phyloP scores from a whole-genome alignment of 352 stramenopile species.

The Nothophytophthora sp. region DNA sequence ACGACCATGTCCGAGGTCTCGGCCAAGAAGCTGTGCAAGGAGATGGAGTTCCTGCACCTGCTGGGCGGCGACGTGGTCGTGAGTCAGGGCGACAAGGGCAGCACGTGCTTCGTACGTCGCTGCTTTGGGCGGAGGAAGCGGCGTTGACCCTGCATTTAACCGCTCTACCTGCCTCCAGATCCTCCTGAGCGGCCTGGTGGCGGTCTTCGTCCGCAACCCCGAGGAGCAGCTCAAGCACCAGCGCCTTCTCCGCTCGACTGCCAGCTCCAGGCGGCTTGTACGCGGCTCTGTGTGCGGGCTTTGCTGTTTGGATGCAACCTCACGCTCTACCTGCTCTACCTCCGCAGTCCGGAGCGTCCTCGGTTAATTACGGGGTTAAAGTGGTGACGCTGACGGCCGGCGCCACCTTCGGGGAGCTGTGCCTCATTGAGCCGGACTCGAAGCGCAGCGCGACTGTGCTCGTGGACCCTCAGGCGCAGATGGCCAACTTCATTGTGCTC shows the following conservation, averaged over 20 bases:
- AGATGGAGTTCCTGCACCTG: slow-evolving; percentile 86
- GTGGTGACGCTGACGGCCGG: slow-evolving; percentile 76
- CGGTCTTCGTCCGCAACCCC: slow-evolving; percentile 63
- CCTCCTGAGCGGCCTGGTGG: slow-evolving; percentile 76
- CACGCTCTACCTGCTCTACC: slow-evolving; percentile 1
- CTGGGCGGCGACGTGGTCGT: slow-evolving; percentile 70
- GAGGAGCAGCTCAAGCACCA: slow-evolving; percentile 76
- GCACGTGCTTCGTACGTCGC: slow-evolving; percentile 84
- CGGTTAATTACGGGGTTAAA: slow-evolving; percentile 55
- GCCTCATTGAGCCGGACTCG: slow-evolving; percentile 84
- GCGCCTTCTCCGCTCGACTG: slow-evolving; percentile 42
- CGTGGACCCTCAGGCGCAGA: slow-evolving; percentile 63
- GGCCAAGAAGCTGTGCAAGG: slow-evolving; percentile 84
- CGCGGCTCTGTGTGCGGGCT: neutral
- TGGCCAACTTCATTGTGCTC: slow-evolving; percentile 86
- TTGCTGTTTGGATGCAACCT: neutral
- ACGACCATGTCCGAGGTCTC: slow-evolving; percentile 86
- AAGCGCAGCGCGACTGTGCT: slow-evolving; percentile 85
- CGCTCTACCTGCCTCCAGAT: slow-evolving; percentile 41
- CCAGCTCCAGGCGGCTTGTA: slow-evolving; percentile 49
- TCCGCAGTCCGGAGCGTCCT: slow-evolving; percentile 32
- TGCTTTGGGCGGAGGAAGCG: too few relatives aligned
- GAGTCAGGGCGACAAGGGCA: slow-evolving; percentile 83
- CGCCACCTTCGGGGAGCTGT: slow-evolving; percentile 83
- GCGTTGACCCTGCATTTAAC: neutral